A percentile compares a stretch with the other conserved stretches of the same genome.
Conservation (phyloP, 352 stramenopile genomes). For the Phytophthora megakarya region DNA sequence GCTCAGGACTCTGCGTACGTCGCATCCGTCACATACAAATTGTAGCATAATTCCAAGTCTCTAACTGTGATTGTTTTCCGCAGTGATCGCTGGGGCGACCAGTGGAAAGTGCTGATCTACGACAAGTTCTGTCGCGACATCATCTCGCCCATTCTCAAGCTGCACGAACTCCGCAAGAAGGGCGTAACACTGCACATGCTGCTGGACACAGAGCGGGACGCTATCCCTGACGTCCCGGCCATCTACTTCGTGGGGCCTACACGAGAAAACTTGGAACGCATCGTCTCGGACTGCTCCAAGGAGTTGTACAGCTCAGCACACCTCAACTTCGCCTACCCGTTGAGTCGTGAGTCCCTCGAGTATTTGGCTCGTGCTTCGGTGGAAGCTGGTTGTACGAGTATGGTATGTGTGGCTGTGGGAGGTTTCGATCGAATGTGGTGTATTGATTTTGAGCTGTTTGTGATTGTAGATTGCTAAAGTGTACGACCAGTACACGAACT, state of each 20-base stretch:
- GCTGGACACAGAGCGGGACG: slow-evolving; percentile 92
- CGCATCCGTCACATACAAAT: background rate
- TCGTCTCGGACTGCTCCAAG: slow-evolving; percentile 93
- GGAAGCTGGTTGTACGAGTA: slow-evolving; percentile 74
- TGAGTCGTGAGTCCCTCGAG: slow-evolving; percentile 89
- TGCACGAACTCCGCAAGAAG: slow-evolving; percentile 95
- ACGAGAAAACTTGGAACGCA: slow-evolving; percentile 93
- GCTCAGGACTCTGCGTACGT: slow-evolving; percentile 44
- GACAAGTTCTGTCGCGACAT: slow-evolving; percentile 96
- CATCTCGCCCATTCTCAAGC: slow-evolving; percentile 98
- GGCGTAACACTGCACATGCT: slow-evolving; percentile 98
- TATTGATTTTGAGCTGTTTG: slow-evolving; percentile 10
- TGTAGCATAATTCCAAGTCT: background rate
- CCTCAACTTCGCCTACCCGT: slow-evolving; percentile 94
- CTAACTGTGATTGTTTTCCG: background rate
- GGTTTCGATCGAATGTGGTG: background rate
- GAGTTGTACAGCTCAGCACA: slow-evolving; percentile 93
- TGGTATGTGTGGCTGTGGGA: slow-evolving; percentile 41
- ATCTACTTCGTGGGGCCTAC: slow-evolving; percentile 98
- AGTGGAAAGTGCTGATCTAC: slow-evolving; percentile 98
- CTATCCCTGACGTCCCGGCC: slow-evolving; percentile 96
- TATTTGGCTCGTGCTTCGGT: slow-evolving; percentile 82
- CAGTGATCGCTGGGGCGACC: slow-evolving; percentile 80
- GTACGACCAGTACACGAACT: slow-evolving; percentile 98
- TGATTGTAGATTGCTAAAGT: slow-evolving; percentile 90